Base-by-base conservation (phyloP, 2,329 filamentous ascomycete genomes). In the Chrysoporthe austroafricana region DNA sequence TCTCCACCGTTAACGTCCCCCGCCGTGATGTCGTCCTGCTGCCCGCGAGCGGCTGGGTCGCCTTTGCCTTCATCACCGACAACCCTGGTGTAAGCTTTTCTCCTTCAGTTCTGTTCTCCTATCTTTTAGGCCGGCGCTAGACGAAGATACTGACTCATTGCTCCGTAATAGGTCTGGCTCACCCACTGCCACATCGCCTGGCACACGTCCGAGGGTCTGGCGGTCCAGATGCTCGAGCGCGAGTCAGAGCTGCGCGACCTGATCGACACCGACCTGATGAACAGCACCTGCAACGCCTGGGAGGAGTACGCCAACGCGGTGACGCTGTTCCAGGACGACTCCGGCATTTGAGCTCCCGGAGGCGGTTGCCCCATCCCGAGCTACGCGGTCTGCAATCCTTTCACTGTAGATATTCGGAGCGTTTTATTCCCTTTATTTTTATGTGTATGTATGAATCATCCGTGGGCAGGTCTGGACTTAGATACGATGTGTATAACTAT, bases 1-100 rank as follows among this genome's bases (percentile, higher is more conserved):
- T 74, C 21, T 68, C 69, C 59, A 71, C 72, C 70, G 57, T 62
- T 64, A 80, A 81, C 68, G 77, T 78, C 16, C 74, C 76, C 4
- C 75, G 79, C 32, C 73, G 79, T 42, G 79, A 81, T 68, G 76
- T 77, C 4, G 76, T 76, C 6, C 73, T 75, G 39, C 71, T 80
- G 2, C 73, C 72, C 0, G 70, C 52, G 2, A 66, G 67, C 39
- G 76, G 76, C 18, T 76, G 74, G 67, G 39, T 77, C 4, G 72
- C 76, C 3, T 71, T 78, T 54, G 75, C 71, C 0, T 78, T 77
- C 64, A 46, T 73, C 62, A 72, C 74, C 9, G 74, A 77, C 62
- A 78, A 77, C 66, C 76, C 76, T 7, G 75, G 76, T 9, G 72
- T 64, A 64, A 64, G 62, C n/a, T 16, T 50, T 21, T 4, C 16